Percentiles rank a stretch among this genome's conserved stretches.
Evolutionary conservation across 768 basidiomycete genomes (phyloP).

Genomic region (Trametopsis cervina): DNA sequence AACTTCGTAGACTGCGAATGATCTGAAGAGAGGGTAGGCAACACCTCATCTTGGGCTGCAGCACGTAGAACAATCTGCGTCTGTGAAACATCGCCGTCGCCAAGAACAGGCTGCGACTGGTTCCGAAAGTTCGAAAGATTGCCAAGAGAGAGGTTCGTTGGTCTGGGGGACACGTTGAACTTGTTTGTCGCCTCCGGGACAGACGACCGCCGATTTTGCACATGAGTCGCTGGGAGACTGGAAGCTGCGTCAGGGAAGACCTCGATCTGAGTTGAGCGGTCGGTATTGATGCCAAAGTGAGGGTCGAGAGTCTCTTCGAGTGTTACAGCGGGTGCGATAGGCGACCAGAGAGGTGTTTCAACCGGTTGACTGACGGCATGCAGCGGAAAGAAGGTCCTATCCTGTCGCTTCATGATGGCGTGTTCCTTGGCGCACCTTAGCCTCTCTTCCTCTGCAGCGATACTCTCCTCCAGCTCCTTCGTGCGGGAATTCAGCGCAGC

Average conservation of each 20-base stretch:
- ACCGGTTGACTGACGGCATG: conserved; percentile 21
- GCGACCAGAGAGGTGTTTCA: conserved; percentile 14
- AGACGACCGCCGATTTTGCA: conserved; percentile 12
- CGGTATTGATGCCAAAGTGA: conserved; percentile 13
- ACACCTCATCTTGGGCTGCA: conserved; percentile 35
- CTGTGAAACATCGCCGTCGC: conserved; percentile 7
- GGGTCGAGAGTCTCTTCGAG: conserved; percentile 11
- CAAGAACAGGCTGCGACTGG: background rate
- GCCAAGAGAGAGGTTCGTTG: conserved; percentile 19
- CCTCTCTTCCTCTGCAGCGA: conserved; percentile 55
- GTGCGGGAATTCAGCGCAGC: conserved; percentile 56
- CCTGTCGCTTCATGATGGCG: conserved; percentile 43
- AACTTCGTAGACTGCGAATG: conserved; percentile 30
- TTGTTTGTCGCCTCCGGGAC: conserved; percentile 12
- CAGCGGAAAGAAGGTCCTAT: conserved; percentile 30
- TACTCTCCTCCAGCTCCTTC: conserved; percentile 65
- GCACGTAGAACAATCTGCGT: conserved; percentile 23
- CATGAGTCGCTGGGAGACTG: background rate
- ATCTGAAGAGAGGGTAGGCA: conserved; percentile 25
- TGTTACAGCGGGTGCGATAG: conserved; percentile 8
- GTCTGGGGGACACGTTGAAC: conserved; percentile 18
- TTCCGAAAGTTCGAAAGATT: conserved; percentile 21
- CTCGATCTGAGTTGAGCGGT: conserved; percentile 13
- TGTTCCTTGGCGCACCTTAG: conserved; percentile 53
- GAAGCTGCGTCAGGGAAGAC: conserved; percentile 14